Percentiles rank a stretch among this genome's conserved stretches.
phyloP scores from a whole-genome alignment of 1,284 basidiomycete species.

The Moesziomyces sp. region DNA sequence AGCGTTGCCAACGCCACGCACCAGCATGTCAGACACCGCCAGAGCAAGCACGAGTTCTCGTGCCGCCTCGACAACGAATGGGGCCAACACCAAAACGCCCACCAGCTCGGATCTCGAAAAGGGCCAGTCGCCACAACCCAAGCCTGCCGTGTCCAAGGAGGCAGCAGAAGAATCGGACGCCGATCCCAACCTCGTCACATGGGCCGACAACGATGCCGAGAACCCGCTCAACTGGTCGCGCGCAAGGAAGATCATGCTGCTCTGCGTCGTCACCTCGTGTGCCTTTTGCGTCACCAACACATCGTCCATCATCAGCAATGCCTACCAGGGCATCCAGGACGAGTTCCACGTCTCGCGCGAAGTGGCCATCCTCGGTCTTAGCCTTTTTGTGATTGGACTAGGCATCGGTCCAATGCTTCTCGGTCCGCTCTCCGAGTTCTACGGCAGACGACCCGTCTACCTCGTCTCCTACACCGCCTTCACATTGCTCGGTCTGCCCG shows the following conservation, averaged over 20 bases:
- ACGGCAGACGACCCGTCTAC: constrained; percentile 69
- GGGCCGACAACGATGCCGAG: constrained; percentile 34
- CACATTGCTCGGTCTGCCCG: constrained; percentile 48
- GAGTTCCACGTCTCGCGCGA: constrained; percentile 75
- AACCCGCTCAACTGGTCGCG: constrained; percentile 50
- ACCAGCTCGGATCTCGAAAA: constrained; percentile 20
- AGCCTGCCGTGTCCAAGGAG: neutral
- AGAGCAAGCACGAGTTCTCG: constrained; percentile 31
- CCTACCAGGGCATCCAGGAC: constrained; percentile 67
- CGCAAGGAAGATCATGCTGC: constrained; percentile 29
- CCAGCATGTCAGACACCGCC: constrained; percentile 41
- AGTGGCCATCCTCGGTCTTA: constrained; percentile 79
- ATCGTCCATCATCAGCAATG: constrained; percentile 52
- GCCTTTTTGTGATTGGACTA: constrained; percentile 74
- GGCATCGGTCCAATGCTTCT: constrained; percentile 67
- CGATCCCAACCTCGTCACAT: constrained; percentile 47
- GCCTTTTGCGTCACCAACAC: constrained; percentile 53
- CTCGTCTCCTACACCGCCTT: constrained; percentile 50
- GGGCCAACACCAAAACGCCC: constrained; percentile 10
- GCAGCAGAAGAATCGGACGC: neutral
- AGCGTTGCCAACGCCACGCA: constrained; percentile 24
- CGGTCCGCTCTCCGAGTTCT: constrained; percentile 73
- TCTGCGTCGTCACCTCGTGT: constrained; percentile 38
- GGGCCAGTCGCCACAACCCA: neutral
- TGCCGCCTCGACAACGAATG: constrained; percentile 13